These are phyloP conservation scores for Raphanus raphanistrum DNA, from an alignment of 345 rosid genomes.

Conservation along the genomic window DNA sequence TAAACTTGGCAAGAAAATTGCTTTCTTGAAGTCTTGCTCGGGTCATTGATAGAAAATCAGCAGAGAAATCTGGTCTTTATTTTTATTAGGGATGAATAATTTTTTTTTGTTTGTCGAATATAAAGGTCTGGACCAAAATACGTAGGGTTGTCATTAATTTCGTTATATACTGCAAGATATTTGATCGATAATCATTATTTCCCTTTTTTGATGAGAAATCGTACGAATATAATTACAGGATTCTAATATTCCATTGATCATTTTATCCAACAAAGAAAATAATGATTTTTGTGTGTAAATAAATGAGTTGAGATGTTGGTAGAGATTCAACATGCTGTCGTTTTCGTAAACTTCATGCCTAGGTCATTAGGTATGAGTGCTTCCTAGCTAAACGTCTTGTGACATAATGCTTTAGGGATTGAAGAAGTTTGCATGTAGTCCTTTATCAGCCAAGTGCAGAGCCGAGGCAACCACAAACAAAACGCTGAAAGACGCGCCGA, in stretches of 20 bases:
- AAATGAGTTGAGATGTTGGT: not conserved
- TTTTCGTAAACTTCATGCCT: not conserved
- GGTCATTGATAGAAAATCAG: conserved; percentile 36
- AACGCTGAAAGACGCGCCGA: conserved; percentile 53
- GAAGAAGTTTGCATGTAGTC: conserved; percentile 58
- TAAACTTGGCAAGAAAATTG: conserved; percentile 59
- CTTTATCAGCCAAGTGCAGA: conserved; percentile 47
- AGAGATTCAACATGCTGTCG: not conserved
- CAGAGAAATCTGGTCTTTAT: not conserved
- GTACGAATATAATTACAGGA: conserved; percentile 10
- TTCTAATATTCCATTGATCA: not conserved
- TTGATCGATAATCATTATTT: not conserved
- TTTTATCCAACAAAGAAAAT: not conserved
- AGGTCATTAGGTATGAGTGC: not conserved
- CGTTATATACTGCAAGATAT: not conserved
- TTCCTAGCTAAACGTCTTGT: not conserved
- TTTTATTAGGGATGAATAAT: not conserved
- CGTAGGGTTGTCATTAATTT: not conserved
- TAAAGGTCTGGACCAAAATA: not conserved
- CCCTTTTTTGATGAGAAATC: not conserved
- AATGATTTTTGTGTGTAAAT: not conserved
- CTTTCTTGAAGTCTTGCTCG: conserved; percentile 52
- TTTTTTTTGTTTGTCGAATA: too few species aligned
- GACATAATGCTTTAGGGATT: conserved; percentile 42
- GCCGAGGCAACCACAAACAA: conserved; percentile 48